Evolutionary conservation across 305 asterid genomes (phyloP).

Genomic region (Stenogyne calaminthoides): DNA sequence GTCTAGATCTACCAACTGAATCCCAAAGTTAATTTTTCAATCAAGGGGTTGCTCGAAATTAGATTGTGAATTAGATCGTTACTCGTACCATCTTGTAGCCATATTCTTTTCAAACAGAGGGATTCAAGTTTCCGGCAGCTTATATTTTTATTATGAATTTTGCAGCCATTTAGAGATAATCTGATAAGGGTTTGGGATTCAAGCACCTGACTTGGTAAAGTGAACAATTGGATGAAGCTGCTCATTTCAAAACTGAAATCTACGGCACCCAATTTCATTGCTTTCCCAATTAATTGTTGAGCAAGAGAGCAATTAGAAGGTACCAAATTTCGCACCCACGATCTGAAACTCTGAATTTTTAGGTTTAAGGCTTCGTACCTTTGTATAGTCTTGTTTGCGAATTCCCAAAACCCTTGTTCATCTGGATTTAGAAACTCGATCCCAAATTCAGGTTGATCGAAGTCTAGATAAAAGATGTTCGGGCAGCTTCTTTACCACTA

Average conservation of each 20-base stretch:
- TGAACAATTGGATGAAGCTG: background rate
- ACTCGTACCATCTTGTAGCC: background rate
- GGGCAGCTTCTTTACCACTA: too few species aligned
- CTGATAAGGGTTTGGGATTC: background rate
- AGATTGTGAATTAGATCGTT: background rate
- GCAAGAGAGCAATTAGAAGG: background rate
- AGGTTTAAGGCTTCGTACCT: slow-evolving; percentile 29
- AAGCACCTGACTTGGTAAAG: background rate
- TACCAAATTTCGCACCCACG: background rate
- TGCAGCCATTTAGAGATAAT: background rate
- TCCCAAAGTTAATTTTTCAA: slow-evolving; percentile 1
- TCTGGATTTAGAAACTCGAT: background rate
- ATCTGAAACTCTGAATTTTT: background rate
- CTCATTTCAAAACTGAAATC: background rate
- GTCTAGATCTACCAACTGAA: too few species aligned
- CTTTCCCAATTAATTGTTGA: slow-evolving; percentile 9
- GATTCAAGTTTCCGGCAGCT: slow-evolving; percentile 10
- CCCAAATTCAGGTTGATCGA: background rate
- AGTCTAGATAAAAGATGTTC: too few species aligned
- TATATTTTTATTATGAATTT: background rate
- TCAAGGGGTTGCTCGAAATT: slow-evolving; percentile 14
- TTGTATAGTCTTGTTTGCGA: background rate
- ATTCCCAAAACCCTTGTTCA: background rate
- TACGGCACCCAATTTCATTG: background rate
- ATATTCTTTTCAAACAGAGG: background rate